phyloP scores from a whole-genome alignment of 345 rosid species.

The Corymbia maculata region DNA sequence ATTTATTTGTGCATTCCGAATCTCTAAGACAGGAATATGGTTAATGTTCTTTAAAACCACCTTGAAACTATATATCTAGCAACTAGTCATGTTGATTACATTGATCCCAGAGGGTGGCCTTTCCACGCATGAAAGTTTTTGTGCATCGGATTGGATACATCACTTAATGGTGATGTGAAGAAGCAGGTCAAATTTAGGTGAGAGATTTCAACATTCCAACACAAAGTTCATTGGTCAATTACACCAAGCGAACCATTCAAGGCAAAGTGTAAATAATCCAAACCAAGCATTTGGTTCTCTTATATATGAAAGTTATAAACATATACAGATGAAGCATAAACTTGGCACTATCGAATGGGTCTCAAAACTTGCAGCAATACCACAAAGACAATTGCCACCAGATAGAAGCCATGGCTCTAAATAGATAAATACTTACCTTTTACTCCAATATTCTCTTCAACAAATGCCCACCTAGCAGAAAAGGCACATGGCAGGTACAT shows the following conservation, averaged over 20 bases:
- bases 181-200: not conserved
- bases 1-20: not conserved
- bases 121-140: not conserved
- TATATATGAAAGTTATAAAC: not conserved
- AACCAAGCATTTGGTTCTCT: not conserved
- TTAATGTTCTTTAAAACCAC: not conserved
- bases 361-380: not conserved
- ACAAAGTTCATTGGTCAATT: not conserved
- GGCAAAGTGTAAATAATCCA: not conserved
- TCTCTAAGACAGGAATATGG: not conserved
- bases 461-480: not conserved
- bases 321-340: not conserved
- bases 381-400: not conserved
- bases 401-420: too few relatives aligned
- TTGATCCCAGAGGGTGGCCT: too few relatives aligned
- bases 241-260: not conserved
- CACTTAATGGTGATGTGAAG: not conserved
- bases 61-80: not conserved
- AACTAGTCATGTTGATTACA: not conserved
- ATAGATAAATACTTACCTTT: too few relatives aligned
- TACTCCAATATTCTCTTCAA: not conserved
- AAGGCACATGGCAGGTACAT: not conserved
- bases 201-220: not conserved
- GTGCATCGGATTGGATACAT: not conserved
- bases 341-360: not conserved